Percentiles rank a stretch among this genome's conserved stretches.
Conservation (phyloP, 768 basidiomycete species). For the Termitomyces titanicus region DNA sequence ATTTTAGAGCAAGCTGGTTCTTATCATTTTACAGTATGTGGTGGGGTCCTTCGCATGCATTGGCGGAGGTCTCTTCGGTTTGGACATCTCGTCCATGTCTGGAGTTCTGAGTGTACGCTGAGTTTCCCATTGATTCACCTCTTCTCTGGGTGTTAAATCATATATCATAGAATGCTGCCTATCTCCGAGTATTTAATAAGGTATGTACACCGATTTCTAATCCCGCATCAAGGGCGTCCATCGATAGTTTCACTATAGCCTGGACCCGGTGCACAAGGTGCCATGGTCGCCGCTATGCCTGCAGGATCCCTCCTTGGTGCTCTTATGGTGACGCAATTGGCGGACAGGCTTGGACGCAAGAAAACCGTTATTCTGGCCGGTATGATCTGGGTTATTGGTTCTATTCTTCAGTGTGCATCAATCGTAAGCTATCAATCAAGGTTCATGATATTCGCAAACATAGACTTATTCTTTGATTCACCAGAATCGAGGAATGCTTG, state of each 20-base stretch:
- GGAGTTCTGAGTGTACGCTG: conserved; percentile 54
- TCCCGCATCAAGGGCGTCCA: not conserved
- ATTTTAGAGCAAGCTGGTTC: not conserved
- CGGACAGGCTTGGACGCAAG: conserved; percentile 64
- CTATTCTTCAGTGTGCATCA: conserved; percentile 65
- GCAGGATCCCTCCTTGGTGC: conserved; percentile 70
- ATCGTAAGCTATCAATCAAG: conserved; percentile 25
- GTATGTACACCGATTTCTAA: conserved; percentile 20
- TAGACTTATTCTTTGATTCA: not conserved
- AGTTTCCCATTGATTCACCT: not conserved
- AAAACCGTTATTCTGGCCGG: conserved; percentile 64
- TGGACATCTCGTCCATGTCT: conserved; percentile 84
- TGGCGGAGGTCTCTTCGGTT: conserved; percentile 73
- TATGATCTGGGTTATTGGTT: conserved; percentile 69
- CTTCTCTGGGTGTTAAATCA: not conserved
- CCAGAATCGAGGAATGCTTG: conserved; percentile 73
- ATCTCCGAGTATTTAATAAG: conserved; percentile 30
- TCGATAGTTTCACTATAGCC: conserved; percentile 31
- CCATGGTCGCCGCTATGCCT: conserved; percentile 77
- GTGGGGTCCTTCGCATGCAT: conserved; percentile 83
- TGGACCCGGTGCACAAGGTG: conserved; percentile 55
- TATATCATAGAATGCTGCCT: conserved; percentile 31
- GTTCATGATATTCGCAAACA: not conserved
- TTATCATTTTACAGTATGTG: conserved; percentile 45
- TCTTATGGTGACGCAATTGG: conserved; percentile 57